Percentiles rank a stretch among this genome's conserved stretches.
These are phyloP conservation scores for Pelargonium myrrhifolium DNA, from an alignment of 441 rosid genomes.

Conservation along the genomic window DNA sequence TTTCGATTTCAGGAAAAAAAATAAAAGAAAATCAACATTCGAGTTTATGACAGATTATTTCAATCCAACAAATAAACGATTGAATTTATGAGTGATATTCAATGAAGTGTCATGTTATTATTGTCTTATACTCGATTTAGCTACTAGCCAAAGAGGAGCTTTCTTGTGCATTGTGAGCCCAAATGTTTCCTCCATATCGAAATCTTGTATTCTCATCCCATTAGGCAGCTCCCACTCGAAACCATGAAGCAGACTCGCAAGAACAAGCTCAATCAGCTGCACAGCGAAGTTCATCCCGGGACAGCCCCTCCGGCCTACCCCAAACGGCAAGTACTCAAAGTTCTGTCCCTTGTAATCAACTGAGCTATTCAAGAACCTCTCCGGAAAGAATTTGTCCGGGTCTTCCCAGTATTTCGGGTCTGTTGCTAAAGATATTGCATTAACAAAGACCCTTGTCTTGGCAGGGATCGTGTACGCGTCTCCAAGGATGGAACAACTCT, in stretches of 20 bases:
- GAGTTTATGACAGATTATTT: too few relatives aligned
- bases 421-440: constrained; percentile 28
- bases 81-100: too few relatives aligned
- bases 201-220: constrained; percentile 6
- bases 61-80: too few relatives aligned
- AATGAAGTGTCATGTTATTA: too few relatives aligned
- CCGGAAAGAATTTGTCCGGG: constrained; percentile 29
- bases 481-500: constrained; percentile 3
- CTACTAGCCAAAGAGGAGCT: constrained; percentile 16
- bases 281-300: constrained; percentile 18
- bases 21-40: too few relatives aligned
- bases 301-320: constrained; percentile 23
- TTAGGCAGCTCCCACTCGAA: constrained; percentile 25
- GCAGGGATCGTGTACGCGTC: constrained; percentile 24
- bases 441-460: constrained; percentile 22
- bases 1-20: too few relatives aligned
- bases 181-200: constrained; percentile 22
- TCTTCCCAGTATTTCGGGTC: constrained; percentile 30
- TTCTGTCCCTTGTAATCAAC: constrained; percentile 23
- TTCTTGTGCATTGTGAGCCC: constrained; percentile 18
- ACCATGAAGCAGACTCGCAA: constrained; percentile 24
- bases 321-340: constrained; percentile 18
- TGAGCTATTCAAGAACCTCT: constrained; percentile 22
- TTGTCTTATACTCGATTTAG: neutral
- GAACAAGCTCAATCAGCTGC: constrained; percentile 6